phyloP scores from a whole-genome alignment of 1,284 basidiomycete species.

The Fistulina hepatica region DNA sequence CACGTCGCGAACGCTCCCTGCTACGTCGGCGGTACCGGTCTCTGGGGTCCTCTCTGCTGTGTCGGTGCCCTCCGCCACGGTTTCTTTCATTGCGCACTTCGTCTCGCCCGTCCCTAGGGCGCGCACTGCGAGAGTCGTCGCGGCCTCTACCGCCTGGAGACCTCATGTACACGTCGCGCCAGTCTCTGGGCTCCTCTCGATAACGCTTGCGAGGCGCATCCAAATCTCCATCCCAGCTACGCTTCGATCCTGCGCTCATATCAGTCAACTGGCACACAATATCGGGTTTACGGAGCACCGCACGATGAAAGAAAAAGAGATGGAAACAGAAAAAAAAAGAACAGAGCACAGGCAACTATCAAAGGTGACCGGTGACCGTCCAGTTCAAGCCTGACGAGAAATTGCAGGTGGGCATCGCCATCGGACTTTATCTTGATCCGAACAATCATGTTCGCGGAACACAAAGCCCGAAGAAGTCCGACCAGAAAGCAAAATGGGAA shows the following conservation, averaged over 20 bases:
- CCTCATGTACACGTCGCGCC: constrained; percentile 64
- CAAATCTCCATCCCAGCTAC: constrained; percentile 52
- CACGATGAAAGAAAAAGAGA: constrained; percentile 48
- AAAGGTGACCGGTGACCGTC: no score
- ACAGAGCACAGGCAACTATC: no score
- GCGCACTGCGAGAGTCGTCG: constrained; percentile 19
- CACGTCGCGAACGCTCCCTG: no score
- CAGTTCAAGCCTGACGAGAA: no score
- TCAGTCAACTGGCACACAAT: constrained; percentile 58
- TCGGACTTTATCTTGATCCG: no score
- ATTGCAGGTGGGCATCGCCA: no score
- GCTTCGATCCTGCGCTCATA: constrained; percentile 73
- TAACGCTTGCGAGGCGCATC: constrained; percentile 41
- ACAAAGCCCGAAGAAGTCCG: no score
- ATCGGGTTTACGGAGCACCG: constrained; percentile 68
- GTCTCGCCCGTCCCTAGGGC: constrained; percentile 11
- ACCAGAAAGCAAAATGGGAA: no score
- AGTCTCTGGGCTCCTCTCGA: constrained; percentile 55
- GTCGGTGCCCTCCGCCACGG: constrained; percentile 10
- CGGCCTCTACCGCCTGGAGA: constrained; percentile 30
- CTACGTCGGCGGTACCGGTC: constrained; percentile 23
- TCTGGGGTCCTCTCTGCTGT: constrained; percentile 15
- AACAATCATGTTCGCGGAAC: no score
- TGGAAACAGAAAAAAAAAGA: no score
- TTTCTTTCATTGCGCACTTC: constrained; percentile 12